Evolutionary conservation across 306 rosid genomes (phyloP).

Genomic region (Delonix regia): DNA sequence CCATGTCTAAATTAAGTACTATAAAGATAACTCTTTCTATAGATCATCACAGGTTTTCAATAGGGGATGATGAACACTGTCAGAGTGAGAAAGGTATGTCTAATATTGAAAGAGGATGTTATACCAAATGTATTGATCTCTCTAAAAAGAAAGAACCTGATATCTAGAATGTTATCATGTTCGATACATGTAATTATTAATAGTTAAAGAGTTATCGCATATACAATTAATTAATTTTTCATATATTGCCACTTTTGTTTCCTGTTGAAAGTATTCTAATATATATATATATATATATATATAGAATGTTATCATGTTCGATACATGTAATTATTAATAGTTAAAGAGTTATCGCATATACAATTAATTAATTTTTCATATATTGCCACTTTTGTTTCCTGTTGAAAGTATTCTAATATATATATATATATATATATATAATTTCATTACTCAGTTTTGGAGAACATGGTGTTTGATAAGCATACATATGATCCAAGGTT

Average conservation of each 20-base stretch:
- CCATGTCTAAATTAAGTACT: constrained; percentile 56
- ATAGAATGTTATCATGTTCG: constrained; percentile 89
- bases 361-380: background rate
- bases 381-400: background rate
- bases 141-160: constrained; percentile 84
- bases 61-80: constrained; percentile 93
- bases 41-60: constrained; percentile 72
- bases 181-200: constrained; percentile 68
- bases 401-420: background rate
- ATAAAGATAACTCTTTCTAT: constrained; percentile 91
- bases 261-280: background rate
- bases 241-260: background rate
- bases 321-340: constrained; percentile 57
- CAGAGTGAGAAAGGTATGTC: constrained; percentile 84
- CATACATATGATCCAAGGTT: constrained; percentile 59
- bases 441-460: constrained; percentile 57
- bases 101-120: constrained; percentile 94
- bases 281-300: too few species aligned
- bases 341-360: constrained; percentile 2
- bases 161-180: constrained; percentile 87
- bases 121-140: constrained; percentile 90
- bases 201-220: constrained; percentile 7
- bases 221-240: background rate
- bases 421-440: too few species aligned
- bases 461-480: constrained; percentile 90